Evolutionary conservation across 495 filamentous ascomycete species (phyloP).

Genomic region (Penicillium daleae): DNA sequence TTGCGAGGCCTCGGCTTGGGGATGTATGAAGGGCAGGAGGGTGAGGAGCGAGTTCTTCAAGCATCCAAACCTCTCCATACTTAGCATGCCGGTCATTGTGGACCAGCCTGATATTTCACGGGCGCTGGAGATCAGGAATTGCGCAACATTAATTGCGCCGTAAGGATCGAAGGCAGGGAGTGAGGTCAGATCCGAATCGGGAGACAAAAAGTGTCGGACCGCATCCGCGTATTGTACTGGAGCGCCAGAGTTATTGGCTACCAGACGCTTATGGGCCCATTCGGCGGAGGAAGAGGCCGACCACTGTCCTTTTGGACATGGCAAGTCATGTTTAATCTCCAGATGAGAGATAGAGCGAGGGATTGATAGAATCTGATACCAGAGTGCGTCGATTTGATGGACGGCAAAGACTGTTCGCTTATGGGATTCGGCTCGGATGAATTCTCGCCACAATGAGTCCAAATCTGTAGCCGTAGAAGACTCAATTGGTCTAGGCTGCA

Average conservation of each 20-base stretch:
- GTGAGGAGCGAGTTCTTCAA: constrained; percentile 36
- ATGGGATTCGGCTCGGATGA: constrained; percentile 38
- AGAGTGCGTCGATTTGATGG: constrained; percentile 43
- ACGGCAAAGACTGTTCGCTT: constrained; percentile 43
- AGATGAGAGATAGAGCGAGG: constrained; percentile 41
- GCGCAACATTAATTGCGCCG: constrained; percentile 42
- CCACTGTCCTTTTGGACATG: constrained; percentile 38
- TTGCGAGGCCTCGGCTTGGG: constrained; percentile 9
- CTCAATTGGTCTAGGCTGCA: constrained; percentile 27
- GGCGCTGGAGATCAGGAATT: constrained; percentile 43
- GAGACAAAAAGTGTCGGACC: constrained; percentile 36
- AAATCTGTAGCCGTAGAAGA: constrained; percentile 26
- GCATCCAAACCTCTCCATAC: constrained; percentile 39
- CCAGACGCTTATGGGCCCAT: constrained; percentile 40
- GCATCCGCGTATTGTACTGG: constrained; percentile 39
- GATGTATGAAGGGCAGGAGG: constrained; percentile 33
- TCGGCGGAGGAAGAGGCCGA: constrained; percentile 31
- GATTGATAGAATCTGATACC: constrained; percentile 44
- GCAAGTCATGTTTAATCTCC: constrained; percentile 44
- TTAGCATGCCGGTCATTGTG: constrained; percentile 42
- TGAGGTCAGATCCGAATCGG: constrained; percentile 22
- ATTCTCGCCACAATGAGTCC: constrained; percentile 37
- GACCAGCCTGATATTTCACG: constrained; percentile 46
- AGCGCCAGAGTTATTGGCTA: constrained; percentile 18
- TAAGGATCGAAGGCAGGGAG: constrained; percentile 40